Base-by-base conservation (phyloP, 371 early-diverging fungal species). In the Mucor mucedo region DNA sequence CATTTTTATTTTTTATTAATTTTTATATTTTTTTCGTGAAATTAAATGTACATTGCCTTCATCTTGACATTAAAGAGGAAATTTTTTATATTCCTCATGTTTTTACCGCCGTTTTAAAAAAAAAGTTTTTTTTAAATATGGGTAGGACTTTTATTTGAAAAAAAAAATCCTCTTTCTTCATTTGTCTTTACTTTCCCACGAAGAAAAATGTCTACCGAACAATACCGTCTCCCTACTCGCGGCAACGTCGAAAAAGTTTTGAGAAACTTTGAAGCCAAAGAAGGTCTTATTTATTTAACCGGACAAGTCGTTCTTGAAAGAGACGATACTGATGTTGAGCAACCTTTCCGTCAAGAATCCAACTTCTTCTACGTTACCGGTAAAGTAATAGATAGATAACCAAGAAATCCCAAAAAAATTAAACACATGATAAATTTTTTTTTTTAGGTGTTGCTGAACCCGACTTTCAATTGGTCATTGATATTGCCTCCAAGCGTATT, bases 281-380 rank as follows among this genome's bases (percentile, higher is more conserved):
- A 84, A 41, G 91, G 90, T 58, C 75, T 87, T 44, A 85, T 91
- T 63, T 91, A 88, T 65, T 70, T 92, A 33, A 79, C 80, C 42
- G 91, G 93, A 38, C 84, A 89, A 62, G 82, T 84, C 21, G 73
- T 83, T 42, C 69, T 75, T 41, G 82, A 87, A 63, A 86, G 91
- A 70, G 91, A 91, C 38, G 85, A 90, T 69, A 89, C 92, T 16
- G 93, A 93, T 70, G 85, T 86, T 47, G 90, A 91, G 71, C 81
- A 82, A 28, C 72, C 84, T 38, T 94, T 95, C 80, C 87, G 92
- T 71, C 96, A 95, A 73, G 94, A 95, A 73, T 87, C 89, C 66
- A 89, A 91, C 85, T 94, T 94, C 56, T 86, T 82, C 66, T 90
- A 90, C 61, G 75, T 89, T 39, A 88, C 90, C 5, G 81, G 81